Percentiles rank a stretch among this genome's conserved stretches.
Evolutionary conservation across 768 basidiomycete species (phyloP).

Genomic region (Lentinus tigrinus): DNA sequence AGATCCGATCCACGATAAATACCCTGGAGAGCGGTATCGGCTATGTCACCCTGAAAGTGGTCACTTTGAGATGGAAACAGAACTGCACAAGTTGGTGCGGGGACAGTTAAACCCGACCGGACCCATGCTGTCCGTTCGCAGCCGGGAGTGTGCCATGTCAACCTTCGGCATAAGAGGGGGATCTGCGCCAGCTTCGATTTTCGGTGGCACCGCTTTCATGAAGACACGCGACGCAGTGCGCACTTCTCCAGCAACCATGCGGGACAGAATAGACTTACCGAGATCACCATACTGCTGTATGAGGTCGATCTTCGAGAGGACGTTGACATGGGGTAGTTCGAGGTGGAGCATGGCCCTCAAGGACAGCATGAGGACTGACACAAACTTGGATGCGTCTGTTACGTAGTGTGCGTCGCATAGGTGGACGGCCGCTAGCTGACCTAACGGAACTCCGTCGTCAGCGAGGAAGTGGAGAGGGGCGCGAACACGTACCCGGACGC

Average conservation of each 20-base stretch:
- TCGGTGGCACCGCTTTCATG: too few species aligned
- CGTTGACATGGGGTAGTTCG: constrained; percentile 97
- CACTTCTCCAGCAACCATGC: too few species aligned
- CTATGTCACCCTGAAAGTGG: too few species aligned
- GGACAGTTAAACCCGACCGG: too few species aligned
- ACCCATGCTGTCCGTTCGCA: too few species aligned
- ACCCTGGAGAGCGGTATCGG: too few species aligned
- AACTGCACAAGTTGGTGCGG: too few species aligned
- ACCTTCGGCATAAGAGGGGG: too few species aligned
- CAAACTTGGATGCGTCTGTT: constrained; percentile 92
- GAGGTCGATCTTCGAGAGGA: constrained; percentile 94
- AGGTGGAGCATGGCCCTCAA: constrained; percentile 97
- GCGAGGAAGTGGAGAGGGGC: not conserved
- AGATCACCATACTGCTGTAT: constrained; percentile 87
- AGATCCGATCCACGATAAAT: too few species aligned
- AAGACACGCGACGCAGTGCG: not conserved
- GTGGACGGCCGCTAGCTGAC: constrained; percentile 83
- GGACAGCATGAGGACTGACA: constrained; percentile 88
- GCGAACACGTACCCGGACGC: constrained; percentile 72
- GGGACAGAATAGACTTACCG: constrained; percentile 47
- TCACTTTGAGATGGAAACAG: too few species aligned
- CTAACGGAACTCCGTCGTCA: constrained; percentile 32
- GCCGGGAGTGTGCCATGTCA: too few species aligned
- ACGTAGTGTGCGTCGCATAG: constrained; percentile 97
- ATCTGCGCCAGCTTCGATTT: too few species aligned